Conservation (phyloP, 2,329 filamentous ascomycete species). For the Onygenales sp. region DNA sequence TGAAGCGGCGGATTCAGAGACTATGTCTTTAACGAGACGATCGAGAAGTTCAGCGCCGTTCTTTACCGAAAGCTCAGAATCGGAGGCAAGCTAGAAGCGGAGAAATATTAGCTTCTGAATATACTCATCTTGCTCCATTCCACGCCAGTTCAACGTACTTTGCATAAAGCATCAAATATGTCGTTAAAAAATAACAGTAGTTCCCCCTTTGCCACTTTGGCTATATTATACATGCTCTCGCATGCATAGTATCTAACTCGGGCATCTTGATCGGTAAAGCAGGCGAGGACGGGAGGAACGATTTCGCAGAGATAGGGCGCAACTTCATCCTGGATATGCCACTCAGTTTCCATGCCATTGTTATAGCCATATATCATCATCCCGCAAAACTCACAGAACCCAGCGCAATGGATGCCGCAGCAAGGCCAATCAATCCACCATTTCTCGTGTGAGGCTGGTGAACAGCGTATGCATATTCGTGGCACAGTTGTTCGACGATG, state of each 20-base stretch:
- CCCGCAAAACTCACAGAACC: slow-evolving; percentile 60
- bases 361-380: neutral
- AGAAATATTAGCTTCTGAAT: neutral
- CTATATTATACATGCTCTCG: slow-evolving; percentile 99
- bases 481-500: slow-evolving; percentile 91
- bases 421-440: slow-evolving; percentile 88
- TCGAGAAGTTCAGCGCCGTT: slow-evolving; percentile 95
- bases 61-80: slow-evolving; percentile 94
- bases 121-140: neutral
- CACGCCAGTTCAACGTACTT: slow-evolving; percentile 46
- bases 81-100: slow-evolving; percentile 66
- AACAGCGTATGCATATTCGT: slow-evolving; percentile 94
- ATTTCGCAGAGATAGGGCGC: slow-evolving; percentile 88
- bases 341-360: slow-evolving; percentile 4
- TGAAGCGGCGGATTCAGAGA: slow-evolving; percentile 86
- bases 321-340: slow-evolving; percentile 56
- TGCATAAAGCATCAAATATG: slow-evolving; percentile 94
- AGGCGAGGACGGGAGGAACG: slow-evolving; percentile 90
- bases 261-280: slow-evolving; percentile 96
- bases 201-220: slow-evolving; percentile 97
- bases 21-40: slow-evolving; percentile 90
- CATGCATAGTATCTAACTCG: slow-evolving; percentile 96
- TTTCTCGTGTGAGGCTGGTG: slow-evolving; percentile 95
- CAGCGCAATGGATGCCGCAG: slow-evolving; percentile 89
- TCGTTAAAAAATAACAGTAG: slow-evolving; percentile 96